These are phyloP conservation scores for Ogataea zsoltii DNA, from an alignment of 805 yeast genomes.

Conservation along the genomic window DNA sequence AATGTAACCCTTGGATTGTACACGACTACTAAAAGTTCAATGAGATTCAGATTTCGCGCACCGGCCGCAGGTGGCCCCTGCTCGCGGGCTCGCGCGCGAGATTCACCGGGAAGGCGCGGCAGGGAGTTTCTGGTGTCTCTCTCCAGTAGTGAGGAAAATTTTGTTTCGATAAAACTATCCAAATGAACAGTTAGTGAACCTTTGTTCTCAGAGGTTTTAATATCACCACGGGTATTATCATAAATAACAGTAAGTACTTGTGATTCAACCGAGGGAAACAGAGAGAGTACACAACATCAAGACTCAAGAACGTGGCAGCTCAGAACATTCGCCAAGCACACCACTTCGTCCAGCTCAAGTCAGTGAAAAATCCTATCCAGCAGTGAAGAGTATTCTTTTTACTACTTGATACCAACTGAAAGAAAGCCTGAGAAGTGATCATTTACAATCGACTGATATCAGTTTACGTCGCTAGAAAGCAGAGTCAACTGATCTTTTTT, in stretches of 20 bases:
- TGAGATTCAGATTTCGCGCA: background rate
- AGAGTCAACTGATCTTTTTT: no score
- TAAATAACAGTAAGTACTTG: conserved; percentile 11
- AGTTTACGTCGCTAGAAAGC: no score
- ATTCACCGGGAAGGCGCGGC: background rate
- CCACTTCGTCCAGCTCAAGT: background rate
- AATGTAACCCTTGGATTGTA: background rate
- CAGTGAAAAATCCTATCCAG: background rate
- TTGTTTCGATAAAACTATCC: conserved; percentile 3
- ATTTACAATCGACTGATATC: no score
- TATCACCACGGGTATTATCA: conserved; percentile 14
- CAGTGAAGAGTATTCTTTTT: background rate
- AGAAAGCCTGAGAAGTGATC: background rate
- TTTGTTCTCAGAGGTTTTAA: conserved; percentile 1
- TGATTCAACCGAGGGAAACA: background rate
- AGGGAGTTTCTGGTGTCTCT: background rate
- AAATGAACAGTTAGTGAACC: conserved; percentile 1
- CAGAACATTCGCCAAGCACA: background rate
- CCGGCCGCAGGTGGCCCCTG: no score
- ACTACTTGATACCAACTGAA: no score
- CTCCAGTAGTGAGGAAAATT: conserved; percentile 8
- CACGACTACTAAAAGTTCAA: background rate
- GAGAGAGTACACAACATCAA: background rate
- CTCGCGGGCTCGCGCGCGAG: background rate
- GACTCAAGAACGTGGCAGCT: background rate